Conservation (phyloP, 306 rosid species). For the Medicago lupulina region DNA sequence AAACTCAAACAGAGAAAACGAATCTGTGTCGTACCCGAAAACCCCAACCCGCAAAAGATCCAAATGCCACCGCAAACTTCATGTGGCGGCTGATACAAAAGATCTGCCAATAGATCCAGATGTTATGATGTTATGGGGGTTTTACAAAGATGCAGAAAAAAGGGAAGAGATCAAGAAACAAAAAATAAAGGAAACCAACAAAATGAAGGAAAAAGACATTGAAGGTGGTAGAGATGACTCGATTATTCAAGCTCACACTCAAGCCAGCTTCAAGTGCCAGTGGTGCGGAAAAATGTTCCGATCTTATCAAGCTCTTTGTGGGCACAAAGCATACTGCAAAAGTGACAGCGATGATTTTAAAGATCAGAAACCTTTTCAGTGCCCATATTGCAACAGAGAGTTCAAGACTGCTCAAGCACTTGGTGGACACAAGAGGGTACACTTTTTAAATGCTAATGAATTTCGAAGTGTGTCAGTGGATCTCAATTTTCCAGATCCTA, state of each 20-base stretch:
- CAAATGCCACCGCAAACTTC: slow-evolving; percentile 41
- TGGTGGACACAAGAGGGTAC: slow-evolving; percentile 71
- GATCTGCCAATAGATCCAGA: not conserved
- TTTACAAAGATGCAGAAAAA: not conserved
- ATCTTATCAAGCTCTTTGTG: slow-evolving; percentile 71
- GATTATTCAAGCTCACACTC: not conserved
- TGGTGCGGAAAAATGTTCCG: slow-evolving; percentile 48
- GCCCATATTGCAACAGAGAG: slow-evolving; percentile 49
- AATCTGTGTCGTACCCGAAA: slow-evolving; percentile 19
- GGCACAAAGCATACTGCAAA: slow-evolving; percentile 52
- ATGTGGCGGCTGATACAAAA: not conserved
- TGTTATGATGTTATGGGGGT: not conserved
- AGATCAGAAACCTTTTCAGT: slow-evolving; percentile 40
- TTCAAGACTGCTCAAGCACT: slow-evolving; percentile 66
- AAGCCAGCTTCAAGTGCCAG: slow-evolving; percentile 46
- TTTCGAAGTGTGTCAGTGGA: slow-evolving; percentile 41
- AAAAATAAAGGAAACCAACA: not conserved
- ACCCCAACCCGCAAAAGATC: slow-evolving; percentile 53
- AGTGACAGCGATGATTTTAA: not conserved
- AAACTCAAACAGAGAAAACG: slow-evolving; percentile 31
- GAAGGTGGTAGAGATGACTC: not conserved
- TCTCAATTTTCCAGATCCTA: slow-evolving; percentile 58
- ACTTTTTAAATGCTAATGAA: slow-evolving; percentile 23
- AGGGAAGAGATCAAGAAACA: slow-evolving; percentile 12
- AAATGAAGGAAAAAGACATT: not conserved